Percentiles rank a stretch among this genome's conserved stretches.
These are phyloP conservation scores for Emergomyces africanus DNA, from an alignment of 2,329 filamentous ascomycete genomes.

Conservation along the genomic window DNA sequence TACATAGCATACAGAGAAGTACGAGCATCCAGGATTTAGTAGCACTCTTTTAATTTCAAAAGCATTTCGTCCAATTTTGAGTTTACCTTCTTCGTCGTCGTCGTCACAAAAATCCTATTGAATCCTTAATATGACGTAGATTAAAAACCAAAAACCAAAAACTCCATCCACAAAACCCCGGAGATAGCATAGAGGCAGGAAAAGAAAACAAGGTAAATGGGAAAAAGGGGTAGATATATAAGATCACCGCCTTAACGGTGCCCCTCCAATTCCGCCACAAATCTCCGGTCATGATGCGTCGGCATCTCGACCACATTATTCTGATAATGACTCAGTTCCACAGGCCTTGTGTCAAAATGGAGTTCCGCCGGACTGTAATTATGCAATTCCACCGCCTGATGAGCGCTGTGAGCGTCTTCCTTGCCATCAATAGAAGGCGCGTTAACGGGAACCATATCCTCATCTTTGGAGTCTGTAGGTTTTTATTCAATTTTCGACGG, in stretches of 20 bases:
- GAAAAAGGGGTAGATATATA: neutral
- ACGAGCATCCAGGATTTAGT: neutral
- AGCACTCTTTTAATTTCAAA: neutral
- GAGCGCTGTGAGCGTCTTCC: neutral
- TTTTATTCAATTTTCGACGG: neutral
- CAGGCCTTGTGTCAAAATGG: neutral
- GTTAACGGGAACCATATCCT: neutral
- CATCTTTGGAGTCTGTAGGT: neutral
- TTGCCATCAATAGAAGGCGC: neutral
- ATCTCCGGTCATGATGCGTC: neutral
- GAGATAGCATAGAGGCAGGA: neutral
- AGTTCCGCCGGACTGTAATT: neutral
- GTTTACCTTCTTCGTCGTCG: no score
- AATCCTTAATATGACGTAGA: no score
- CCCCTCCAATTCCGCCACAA: constrained; percentile 1
- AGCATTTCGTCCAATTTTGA: neutral
- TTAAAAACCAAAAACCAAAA: neutral
- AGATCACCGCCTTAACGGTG: neutral
- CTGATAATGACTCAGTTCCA: neutral
- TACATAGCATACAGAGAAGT: no score
- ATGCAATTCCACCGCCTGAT: neutral
- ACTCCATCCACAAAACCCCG: neutral
- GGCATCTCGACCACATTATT: neutral
- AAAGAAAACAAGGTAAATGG: no score
- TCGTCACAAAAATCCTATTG: no score